Conservation (phyloP, 2,329 filamentous ascomycete species). For the Neofusicoccum umdonicola region DNA sequence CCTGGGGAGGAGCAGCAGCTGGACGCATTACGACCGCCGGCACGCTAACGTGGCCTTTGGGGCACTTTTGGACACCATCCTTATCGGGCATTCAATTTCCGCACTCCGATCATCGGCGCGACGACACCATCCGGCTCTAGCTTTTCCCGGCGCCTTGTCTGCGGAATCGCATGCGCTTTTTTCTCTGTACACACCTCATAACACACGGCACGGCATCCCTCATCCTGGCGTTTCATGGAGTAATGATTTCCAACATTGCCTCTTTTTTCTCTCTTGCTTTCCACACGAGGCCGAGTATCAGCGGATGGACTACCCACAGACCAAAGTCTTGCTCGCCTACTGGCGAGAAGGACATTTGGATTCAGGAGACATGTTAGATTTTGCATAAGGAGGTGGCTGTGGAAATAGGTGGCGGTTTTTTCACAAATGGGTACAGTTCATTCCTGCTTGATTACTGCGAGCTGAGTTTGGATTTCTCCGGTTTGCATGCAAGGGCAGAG, state of each 20-base stretch:
- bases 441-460: not conserved
- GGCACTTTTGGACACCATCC: not conserved
- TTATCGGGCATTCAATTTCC: conserved; percentile 1
- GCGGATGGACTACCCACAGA: not conserved
- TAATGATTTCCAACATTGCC: not conserved
- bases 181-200: conserved; percentile 13
- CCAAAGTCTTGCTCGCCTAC: not conserved
- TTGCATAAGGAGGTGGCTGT: not conserved
- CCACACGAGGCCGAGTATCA: not conserved
- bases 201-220: conserved; percentile 2
- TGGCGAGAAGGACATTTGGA: not conserved
- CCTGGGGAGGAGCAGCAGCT: not conserved
- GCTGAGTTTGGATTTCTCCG: not conserved
- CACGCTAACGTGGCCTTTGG: not conserved
- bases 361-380: not conserved
- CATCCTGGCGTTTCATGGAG: conserved; percentile 11
- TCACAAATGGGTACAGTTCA: not conserved
- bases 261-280: not conserved
- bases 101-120: conserved; percentile 2
- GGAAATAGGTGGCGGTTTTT: not conserved
- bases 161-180: not conserved
- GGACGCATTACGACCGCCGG: not conserved
- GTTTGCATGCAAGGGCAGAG: not conserved
- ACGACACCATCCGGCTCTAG: not conserved
- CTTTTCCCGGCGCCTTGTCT: not conserved